A percentile compares a stretch with the other conserved stretches of the same genome.
These are phyloP conservation scores for Carpinus fangiana DNA, from an alignment of 306 rosid species.

Conservation along the genomic window DNA sequence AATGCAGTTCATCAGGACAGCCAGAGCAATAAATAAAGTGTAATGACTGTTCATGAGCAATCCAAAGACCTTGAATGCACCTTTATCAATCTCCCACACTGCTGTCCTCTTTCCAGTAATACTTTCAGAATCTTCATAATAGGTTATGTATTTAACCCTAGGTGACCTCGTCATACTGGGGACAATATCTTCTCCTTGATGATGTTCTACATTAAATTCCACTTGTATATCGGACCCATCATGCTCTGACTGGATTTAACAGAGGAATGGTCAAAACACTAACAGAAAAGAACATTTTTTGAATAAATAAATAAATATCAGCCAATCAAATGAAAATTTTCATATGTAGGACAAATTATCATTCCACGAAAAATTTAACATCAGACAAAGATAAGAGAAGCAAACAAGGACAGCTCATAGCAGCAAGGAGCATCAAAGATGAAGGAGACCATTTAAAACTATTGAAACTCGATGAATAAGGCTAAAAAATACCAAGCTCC, in stretches of 20 bases:
- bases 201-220: slow-evolving; percentile 77
- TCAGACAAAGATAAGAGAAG: slow-evolving; percentile 22
- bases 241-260: slow-evolving; percentile 73
- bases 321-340: background rate
- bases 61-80: slow-evolving; percentile 45
- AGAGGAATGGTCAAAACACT: slow-evolving; percentile 19
- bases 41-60: slow-evolving; percentile 16
- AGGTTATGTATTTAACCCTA: slow-evolving; percentile 81
- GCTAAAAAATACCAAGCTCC: background rate
- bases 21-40: background rate
- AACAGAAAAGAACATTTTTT: background rate
- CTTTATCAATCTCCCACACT: slow-evolving; percentile 97
- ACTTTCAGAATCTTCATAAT: slow-evolving; percentile 88
- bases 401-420: background rate
- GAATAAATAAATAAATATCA: background rate
- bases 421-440: slow-evolving; percentile 25
- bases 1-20: background rate
- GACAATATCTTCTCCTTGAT: slow-evolving; percentile 60
- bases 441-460: slow-evolving; percentile 20
- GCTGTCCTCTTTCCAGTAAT: slow-evolving; percentile 94
- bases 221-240: slow-evolving; percentile 89
- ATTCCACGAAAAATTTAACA: slow-evolving; percentile 13
- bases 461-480: slow-evolving; percentile 13
- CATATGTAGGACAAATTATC: background rate
- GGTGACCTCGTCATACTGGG: slow-evolving; percentile 79